A percentile compares a stretch with the other conserved stretches of the same genome.
phyloP scores from a whole-genome alignment of 2,329 filamentous ascomycete species.

The Aureobasidium musti region DNA sequence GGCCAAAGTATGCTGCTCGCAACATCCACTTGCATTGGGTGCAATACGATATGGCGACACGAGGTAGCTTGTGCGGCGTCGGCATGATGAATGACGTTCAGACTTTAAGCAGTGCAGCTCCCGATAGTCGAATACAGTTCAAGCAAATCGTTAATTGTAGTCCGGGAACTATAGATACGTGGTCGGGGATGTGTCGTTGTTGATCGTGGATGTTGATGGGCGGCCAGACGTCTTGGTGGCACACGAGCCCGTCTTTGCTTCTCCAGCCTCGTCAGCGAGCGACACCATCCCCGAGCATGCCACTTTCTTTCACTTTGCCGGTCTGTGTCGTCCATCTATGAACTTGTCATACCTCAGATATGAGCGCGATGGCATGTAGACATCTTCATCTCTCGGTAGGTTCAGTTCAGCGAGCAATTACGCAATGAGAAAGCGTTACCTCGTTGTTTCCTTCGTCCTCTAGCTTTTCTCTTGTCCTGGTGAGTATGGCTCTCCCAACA shows the following conservation, averaged over 20 bases:
- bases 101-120: not conserved
- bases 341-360: not conserved
- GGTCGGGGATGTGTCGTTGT: not conserved
- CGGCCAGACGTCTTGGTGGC: not conserved
- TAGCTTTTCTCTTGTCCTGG: not conserved
- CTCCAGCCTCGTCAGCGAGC: conserved; percentile 8
- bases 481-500: not conserved
- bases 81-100: not conserved
- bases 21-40: conserved; percentile 67
- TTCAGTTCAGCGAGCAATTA: conserved; percentile 9
- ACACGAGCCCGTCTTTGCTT: not conserved
- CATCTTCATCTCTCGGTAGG: not conserved
- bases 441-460: not conserved
- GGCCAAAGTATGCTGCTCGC: conserved; percentile 68
- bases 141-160: not conserved
- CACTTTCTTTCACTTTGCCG: not conserved
- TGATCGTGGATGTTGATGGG: not conserved
- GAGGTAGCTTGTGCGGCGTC: conserved; percentile 54
- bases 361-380: not conserved
- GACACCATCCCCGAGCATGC: not conserved
- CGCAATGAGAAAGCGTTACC: conserved; percentile 11
- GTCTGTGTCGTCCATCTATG: not conserved
- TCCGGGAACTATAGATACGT: not conserved
- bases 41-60: conserved; percentile 87
- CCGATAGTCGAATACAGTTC: not conserved